Evolutionary conservation across 176 grass and related monocot genomes (phyloP), one percentile per base, ranked within the genome.

Genomic region (Oryza glaberrima): DNA sequence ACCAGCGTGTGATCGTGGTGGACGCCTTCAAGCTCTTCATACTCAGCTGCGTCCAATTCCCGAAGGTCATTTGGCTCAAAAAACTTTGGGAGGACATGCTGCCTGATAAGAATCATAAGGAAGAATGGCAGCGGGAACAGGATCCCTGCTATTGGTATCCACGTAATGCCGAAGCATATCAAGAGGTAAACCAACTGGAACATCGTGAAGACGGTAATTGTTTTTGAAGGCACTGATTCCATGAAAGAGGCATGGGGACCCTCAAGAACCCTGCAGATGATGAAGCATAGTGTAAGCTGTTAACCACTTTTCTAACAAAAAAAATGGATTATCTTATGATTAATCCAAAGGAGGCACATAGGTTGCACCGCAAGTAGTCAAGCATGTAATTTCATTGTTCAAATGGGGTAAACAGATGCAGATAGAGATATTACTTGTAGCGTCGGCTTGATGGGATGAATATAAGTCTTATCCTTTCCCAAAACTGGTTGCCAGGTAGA

Each of bases 401-500:
- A 81, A 40, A 72, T 54, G 43, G 77, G 56, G 4, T 52, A 34
- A 81, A 52, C 14, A 66, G 11, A 76, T 77, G 26, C 7, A 69
- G 74, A 86, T 40, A 80, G 48, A 77, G 30, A 69, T 25, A 79
- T 86, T 93, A 98, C 95, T 92, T 95, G 87, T 82, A 92, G 52
- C 85, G 93, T 26, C 96, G 93, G 48, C 81, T 54, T 72, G 90
- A 71, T 83, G 91, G 60, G 47, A 98, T 44, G 77, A 95, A 92
- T 32, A 98, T 75, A 86, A 98, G 89, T 20, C 78, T 61, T 23
- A 90, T 86, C 85, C 96, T 95, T 86, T 95, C 96, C 93, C 89
- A 98, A 84, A 98, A 95, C 70, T 98, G 96, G 78, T 94, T 98
- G 77, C 96, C 96, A 80, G 96, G 96, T 72, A 98, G 85, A 83